Evolutionary conservation across 768 basidiomycete species (phyloP).

Genomic region (Collybiopsis luxurians): DNA sequence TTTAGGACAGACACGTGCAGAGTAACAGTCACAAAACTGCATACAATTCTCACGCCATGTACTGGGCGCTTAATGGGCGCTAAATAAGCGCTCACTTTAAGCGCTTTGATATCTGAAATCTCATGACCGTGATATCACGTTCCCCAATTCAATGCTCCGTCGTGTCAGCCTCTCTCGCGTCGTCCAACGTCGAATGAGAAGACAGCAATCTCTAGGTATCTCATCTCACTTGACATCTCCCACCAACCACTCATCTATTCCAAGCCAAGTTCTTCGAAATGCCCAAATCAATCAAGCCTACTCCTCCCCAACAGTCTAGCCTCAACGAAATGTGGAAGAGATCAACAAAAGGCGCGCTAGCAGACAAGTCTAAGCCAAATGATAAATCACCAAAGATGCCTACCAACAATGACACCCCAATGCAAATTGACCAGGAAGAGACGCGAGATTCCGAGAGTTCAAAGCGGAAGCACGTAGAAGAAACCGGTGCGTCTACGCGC

Average conservation of each 20-base stretch:
- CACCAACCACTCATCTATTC: background rate
- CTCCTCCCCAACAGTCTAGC: conserved; percentile 76
- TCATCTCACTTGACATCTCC: background rate
- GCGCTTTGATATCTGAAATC: too few species aligned
- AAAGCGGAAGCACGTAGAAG: conserved; percentile 33
- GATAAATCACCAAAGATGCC: conserved; percentile 26
- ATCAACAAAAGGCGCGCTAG: conserved; percentile 32
- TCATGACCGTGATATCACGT: too few species aligned
- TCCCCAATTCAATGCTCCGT: background rate
- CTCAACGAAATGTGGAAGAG: conserved; percentile 72
- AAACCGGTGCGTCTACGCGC: background rate
- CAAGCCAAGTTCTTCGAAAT: conserved; percentile 76
- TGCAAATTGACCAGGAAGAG: conserved; percentile 10
- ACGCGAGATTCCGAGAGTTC: conserved; percentile 25
- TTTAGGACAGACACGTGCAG: conserved; percentile 8
- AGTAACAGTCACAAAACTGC: too few species aligned
- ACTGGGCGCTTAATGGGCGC: too few species aligned
- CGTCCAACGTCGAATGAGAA: conserved; percentile 43
- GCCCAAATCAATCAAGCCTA: conserved; percentile 61
- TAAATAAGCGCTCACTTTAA: too few species aligned
- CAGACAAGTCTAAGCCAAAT: conserved; percentile 13
- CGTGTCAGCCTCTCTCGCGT: background rate
- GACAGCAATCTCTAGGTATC: conserved; percentile 73
- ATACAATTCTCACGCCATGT: too few species aligned
- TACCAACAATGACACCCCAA: conserved; percentile 18